Conservation (phyloP, 345 rosid genomes). For the Sapria himalayana region DNA sequence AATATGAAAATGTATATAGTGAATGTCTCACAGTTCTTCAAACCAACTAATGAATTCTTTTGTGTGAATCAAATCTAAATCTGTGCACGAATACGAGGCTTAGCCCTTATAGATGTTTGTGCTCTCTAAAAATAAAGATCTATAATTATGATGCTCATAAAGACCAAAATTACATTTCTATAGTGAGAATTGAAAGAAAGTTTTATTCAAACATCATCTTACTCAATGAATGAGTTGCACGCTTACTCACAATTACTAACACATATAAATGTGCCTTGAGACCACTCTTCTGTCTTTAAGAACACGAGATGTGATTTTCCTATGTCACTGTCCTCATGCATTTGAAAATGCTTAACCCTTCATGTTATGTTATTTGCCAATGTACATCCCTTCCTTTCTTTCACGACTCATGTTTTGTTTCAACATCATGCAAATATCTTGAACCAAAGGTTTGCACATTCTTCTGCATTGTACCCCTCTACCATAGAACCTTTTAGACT, state of each 20-base stretch:
- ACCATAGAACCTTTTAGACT: background rate
- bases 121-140: too few relatives aligned
- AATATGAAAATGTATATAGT: too few relatives aligned
- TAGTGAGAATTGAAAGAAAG: too few relatives aligned
- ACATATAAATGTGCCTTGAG: background rate
- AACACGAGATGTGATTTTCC: background rate
- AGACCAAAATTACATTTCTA: too few relatives aligned
- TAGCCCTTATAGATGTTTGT: too few relatives aligned
- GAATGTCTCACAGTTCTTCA: too few relatives aligned
- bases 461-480: background rate
- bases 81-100: too few relatives aligned
- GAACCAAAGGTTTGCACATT: constrained; percentile 3
- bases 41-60: too few relatives aligned
- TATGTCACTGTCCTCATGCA: background rate
- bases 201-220: background rate
- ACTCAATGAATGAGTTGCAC: background rate
- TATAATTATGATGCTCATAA: too few relatives aligned
- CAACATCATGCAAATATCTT: background rate
- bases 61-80: too few relatives aligned
- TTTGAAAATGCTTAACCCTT: background rate
- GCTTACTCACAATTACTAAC: background rate
- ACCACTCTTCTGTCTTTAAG: background rate
- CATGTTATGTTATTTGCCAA: background rate
- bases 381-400: background rate
- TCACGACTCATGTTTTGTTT: background rate